Base-by-base conservation (phyloP, 805 yeast species). In the Hyphopichia homilentoma region DNA sequence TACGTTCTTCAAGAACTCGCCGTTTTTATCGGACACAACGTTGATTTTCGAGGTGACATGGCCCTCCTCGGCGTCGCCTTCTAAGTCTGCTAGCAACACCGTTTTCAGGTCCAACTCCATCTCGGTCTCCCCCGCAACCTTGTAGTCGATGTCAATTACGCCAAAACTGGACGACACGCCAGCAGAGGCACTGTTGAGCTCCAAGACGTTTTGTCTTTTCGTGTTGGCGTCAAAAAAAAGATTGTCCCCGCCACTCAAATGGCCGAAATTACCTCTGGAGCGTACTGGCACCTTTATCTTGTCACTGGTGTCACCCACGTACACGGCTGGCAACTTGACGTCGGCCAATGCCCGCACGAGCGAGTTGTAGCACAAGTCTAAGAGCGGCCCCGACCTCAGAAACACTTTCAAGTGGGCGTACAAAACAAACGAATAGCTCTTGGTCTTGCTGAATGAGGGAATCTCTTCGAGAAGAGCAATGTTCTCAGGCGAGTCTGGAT, bases 11-110 rank as follows among this genome's bases (percentile, higher is more conserved):
- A 38, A 37, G 12, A 33, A 19, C 9, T 33, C 43, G 17, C 41
- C 35, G 3, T 36, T 35, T 4, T 47, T 46, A 28, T 45, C 48
- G 4, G 53, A 45, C 11, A 79, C 65, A 1, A 77, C 66, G 15
- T 67, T 58, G 11, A 85, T 58, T 13, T 77, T 69, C 26, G 84
- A 75, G 27, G 57, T 58, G 3, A 81, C 68, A 20, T 79, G 68
- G 8, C 64, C 49, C 47, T 86, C 94, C 54, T 87, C 96, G 4
- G 88, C 82, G 39, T 83, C 90, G 9, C 94, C 94, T 52, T 86
- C 94, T 25, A 85, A 48, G 50, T 87, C 96, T 1, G 84, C 79
- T 29, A 87, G 53, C 11, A 85, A 46, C 0, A 77, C 62, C 1
- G 73, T 42, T 16, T 53, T 32, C 55, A 11, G 47, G 33, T 41